These are phyloP conservation scores for Penicillium steckii DNA, from an alignment of 495 filamentous ascomycete genomes.

Conservation along the genomic window DNA sequence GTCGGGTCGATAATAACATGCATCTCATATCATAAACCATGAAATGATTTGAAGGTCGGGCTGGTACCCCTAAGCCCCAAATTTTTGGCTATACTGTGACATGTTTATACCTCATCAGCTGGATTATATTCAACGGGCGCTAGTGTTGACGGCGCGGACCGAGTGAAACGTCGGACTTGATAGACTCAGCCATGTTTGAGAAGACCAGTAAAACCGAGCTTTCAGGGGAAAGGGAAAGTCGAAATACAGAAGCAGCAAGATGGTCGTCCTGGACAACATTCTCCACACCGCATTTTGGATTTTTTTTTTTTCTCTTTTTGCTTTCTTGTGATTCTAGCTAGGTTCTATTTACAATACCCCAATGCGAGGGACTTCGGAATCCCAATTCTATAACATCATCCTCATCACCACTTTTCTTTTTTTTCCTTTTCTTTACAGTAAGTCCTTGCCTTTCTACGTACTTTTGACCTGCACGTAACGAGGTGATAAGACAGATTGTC, in stretches of 20 bases:
- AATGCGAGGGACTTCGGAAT: neutral
- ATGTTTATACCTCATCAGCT: no score
- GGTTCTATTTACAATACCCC: neutral
- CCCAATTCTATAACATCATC: no score
- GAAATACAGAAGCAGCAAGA: no score
- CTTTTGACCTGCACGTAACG: constrained; percentile 1
- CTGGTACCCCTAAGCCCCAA: no score
- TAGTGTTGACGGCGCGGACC: neutral
- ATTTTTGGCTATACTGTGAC: no score
- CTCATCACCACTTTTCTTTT: no score
- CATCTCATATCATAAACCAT: neutral
- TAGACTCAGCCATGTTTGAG: neutral
- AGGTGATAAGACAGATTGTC: neutral
- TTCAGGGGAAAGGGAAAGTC: neutral
- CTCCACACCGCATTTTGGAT: neutral
- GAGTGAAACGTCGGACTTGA: neutral
- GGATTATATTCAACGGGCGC: neutral
- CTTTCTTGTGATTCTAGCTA: neutral
- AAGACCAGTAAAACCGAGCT: neutral
- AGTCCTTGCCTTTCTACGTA: neutral
- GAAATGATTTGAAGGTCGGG: neutral
- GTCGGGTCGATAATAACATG: constrained; percentile 3
- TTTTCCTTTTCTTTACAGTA: neutral
- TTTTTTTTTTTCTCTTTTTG: neutral
- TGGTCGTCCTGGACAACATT: no score